Base-by-base conservation (phyloP, 305 asterid species). In the Withania somnifera region DNA sequence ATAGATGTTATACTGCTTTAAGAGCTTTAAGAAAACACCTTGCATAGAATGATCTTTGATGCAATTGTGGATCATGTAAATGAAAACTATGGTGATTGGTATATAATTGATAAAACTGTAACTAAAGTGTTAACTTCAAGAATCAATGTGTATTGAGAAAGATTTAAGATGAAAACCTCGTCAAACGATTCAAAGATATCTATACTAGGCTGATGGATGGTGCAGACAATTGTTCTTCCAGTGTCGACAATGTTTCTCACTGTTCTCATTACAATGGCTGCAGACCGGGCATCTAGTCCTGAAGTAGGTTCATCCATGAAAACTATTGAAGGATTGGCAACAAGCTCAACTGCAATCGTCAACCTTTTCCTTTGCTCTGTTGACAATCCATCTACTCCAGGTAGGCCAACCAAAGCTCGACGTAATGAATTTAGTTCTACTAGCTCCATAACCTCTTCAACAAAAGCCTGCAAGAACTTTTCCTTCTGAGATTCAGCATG, bases 241-340 rank as follows among this genome's bases (percentile, higher is more conserved):
- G 95, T 93, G 88, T 93, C 90, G 15, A 91, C 97, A 58, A 93
- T 93, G 89, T 91, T 91, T 89, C 97, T 91, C 83, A 93, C 97
- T 51, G 97, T 93, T 84, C 97, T 90, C 97, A 93, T 93, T 83
- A 93, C 95, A 80, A 93, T 91, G 85, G 97, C 94, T 40, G 97
- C 97, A 53, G 97, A 85, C 84, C 97, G 86, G 80, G 97, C 97
- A 86, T 93, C 97, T 2, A 93, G 92, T 30, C 97, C 95, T 26
- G 97, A 93, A 42, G 97, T 93, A 3, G 97, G 97, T 80, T 93
- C 97, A 71, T 93, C 97, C 97, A 93, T 93, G 86, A 93, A 93
- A 47, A 93, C 97, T 17, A 93, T 93, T 22, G 97, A 93, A 82
- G 97, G 97, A 85, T 93, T 93, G 40, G 95, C 97, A 77, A 93